A percentile compares a stretch with the other conserved stretches of the same genome.
Evolutionary conservation across 75 land plant species (phyloP).

Genomic region (Picea glauca): DNA sequence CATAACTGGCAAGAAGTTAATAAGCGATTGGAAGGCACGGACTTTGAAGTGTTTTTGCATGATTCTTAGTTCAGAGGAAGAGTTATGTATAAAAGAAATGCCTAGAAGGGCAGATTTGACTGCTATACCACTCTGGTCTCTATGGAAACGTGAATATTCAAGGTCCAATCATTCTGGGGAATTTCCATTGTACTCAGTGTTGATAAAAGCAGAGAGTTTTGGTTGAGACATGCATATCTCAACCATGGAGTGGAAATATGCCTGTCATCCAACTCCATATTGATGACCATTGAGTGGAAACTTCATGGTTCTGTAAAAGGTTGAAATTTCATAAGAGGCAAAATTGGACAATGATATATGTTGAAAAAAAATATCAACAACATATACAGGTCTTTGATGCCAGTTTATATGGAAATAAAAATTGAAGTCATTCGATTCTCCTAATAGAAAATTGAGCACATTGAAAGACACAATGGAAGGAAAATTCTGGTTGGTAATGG

Average conservation of each 20-base stretch:
- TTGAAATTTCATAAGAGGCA: neutral
- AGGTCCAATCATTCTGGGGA: neutral
- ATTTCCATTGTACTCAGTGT: neutral
- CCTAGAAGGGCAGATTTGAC: neutral
- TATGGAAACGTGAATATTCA: neutral
- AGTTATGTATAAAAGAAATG: neutral
- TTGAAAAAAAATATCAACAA: no score
- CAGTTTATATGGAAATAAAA: neutral
- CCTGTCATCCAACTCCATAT: neutral
- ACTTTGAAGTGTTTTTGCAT: constrained; percentile 37
- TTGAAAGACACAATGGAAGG: no score
- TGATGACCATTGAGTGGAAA: neutral
- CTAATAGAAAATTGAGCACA: no score
- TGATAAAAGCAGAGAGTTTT: neutral
- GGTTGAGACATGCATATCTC: no score
- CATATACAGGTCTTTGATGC: neutral
- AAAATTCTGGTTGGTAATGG: no score
- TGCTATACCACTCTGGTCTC: neutral
- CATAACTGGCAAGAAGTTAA: constrained; percentile 59
- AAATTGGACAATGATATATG: no score
- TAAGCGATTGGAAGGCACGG: constrained; percentile 44
- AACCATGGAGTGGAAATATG: neutral
- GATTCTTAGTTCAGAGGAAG: neutral
- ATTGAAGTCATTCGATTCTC: no score
- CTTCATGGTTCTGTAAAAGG: neutral